Base-by-base conservation (phyloP, 306 rosid genomes). In the Amphicarpaea edgeworthii region DNA sequence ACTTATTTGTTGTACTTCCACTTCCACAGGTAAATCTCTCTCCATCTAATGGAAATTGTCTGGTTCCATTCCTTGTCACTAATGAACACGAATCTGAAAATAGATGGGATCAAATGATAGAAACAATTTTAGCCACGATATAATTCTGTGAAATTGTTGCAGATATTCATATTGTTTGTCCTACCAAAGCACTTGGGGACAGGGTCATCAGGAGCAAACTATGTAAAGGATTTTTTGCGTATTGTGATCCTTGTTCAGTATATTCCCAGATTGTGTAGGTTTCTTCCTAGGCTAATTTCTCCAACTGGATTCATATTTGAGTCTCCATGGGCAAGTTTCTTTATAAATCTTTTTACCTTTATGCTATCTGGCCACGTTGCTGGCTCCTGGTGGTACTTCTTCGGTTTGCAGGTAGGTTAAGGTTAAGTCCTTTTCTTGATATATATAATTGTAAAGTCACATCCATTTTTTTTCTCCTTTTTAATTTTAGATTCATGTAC, bases 381-480 rank as follows among this genome's bases (percentile, higher is more conserved):
- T 23, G 98, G 98, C n/a, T 88, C 98, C 15, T 76, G 86, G 82
- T 93, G 97, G 97, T 93, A 93, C 67, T 96, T 93, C 34, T 68
- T 93, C 7, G 90, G 97, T 67, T 82, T 93, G 77, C 98, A 91
- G 97, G 98, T 93, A 57, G 49, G 86, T 77, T 51, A 7, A 50
- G 41, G 46, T 77, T 51, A 7, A 50, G 41, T 40, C 32, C 20
- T 62, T 77, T 77, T 26, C 62, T 24, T 58, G n/a, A n/a, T n/a
- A n/a, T 34, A 32, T 15, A 58, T 23, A 20, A 62, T 41, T 69
- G 15, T 60, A n/a, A n/a, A n/a, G n/a, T n/a, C n/a, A n/a, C n/a
- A n/a, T n/a, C n/a, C n/a, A n/a, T n/a, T n/a, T n/a, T n/a, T n/a
- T n/a, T n/a, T n/a, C n/a, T n/a, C n/a, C n/a, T n/a, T n/a, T n/a